Base-by-base conservation (phyloP, 225 moss, liverwort and hornwort species). In the Lunularia cruciata region DNA sequence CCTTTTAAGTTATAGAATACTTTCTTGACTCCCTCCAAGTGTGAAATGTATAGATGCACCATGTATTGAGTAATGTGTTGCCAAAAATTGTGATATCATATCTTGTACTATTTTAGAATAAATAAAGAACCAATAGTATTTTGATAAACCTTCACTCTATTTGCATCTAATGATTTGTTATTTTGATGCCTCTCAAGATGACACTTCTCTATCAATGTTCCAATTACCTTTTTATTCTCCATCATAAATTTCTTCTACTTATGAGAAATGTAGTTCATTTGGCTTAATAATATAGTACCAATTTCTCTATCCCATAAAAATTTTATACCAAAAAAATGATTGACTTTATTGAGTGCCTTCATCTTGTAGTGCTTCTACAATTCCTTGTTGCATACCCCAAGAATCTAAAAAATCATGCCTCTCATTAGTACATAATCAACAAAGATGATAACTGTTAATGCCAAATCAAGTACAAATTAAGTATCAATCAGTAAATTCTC, bases 51-150 rank as follows among this genome's bases (percentile, higher is more conserved):
- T 25, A 14, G 15, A 25, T 19, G 12, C 15, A 4, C n/a, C 52
- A 53, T 53, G 15, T 18, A 53, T 53, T 53, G 52, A 6, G 14
- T 14, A 53, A 53, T 11, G 15, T 53, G 14, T 53, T 53, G 14
- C 12, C 52, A 53, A 53, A 25, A 53, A 53, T 11, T 53, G 14
- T 25, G 6, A 53, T 53, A 53, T 53, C 52, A 53, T 53, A 53
- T 25, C 4, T 53, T 53, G 14, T 53, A 4, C 14, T 14, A 4
- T 53, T 4, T n/a, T n/a, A n/a, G 12, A 14, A 10, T 6, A 53
- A 4, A 5, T 53, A 53, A 18, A 10, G 15, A 53, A 53, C 52
- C 4, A 53, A 53, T 18, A n/a, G 52, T 14, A 19, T 6, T 53
- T 53, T 53, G 52, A 53, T 53, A 53, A 19, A 4, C 12, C 16